Base-by-base conservation (phyloP, 225 moss, liverwort and hornwort genomes). In the Sphagnum tenellum region DNA sequence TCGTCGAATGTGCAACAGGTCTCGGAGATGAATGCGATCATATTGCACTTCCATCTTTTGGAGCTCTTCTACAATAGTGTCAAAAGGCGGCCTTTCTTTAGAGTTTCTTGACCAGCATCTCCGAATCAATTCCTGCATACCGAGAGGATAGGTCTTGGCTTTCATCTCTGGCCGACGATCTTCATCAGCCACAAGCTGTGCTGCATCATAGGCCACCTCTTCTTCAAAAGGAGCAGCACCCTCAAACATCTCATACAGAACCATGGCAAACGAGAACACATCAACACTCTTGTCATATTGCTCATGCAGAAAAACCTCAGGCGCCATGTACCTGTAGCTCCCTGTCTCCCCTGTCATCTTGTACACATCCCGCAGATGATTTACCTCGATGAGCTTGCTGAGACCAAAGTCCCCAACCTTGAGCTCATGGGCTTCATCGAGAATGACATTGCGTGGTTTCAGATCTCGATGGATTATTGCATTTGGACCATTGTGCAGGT, bases 311-410 rank as follows among this genome's bases (percentile, higher is more conserved):
- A 93, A 93, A 47, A 93, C 92, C 74, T 93, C 92, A 0, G 92
- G 92, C n/a, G 92, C 92, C 92, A 93, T 93, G 76, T 93, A 93
- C 6, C 92, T 83, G 70, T 93, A 93, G 75, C 92, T 93, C 50
- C 92, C 92, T 12, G 92, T 93, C 78, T 93, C 92, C 50, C 92
- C 92, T 9, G 92, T 93, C 92, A 93, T 89, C 69, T 79, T 86
- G 74, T 93, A 93, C 48, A 86, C 88, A 65, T 93, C 92, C 57
- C 77, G 80, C 75, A 89, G 67, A 49, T 66, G 76, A 46, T 79
- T 88, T 45, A 77, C 75, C 56, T 80, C 69, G 44, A 93, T 81
- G 12, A 93, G 83, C 82, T 93, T 93, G 82, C 92, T 84, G 46
- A 93, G 73, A 59, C 92, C 92, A 50, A 93, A 93, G 57, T 93